A percentile compares a stretch with the other conserved stretches of the same genome.
These are phyloP conservation scores for Suillus discolor DNA, from an alignment of 768 basidiomycete genomes.

Conservation along the genomic window DNA sequence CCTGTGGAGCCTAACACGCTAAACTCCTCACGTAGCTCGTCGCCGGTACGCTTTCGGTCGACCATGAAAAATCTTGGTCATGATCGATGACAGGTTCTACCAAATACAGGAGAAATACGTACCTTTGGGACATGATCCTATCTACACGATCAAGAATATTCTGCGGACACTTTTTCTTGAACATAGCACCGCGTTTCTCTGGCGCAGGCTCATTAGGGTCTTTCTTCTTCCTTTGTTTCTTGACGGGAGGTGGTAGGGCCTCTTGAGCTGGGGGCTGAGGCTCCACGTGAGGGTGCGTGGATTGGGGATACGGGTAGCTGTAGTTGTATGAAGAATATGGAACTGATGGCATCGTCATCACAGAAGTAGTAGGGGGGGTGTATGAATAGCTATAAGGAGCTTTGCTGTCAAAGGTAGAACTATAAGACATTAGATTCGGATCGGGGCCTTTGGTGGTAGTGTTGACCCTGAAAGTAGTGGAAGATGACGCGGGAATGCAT, in stretches of 20 bases:
- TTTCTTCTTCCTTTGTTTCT: constrained; percentile 15
- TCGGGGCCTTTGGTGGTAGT: constrained; percentile 3
- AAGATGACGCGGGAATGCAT: constrained; percentile 8
- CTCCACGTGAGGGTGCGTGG: neutral
- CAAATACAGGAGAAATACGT: neutral
- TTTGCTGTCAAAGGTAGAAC: constrained; percentile 6
- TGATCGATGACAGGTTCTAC: neutral
- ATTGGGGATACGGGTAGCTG: neutral
- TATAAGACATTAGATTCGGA: constrained; percentile 3
- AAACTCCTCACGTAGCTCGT: constrained; percentile 61
- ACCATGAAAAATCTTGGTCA: constrained; percentile 72
- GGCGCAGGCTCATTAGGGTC: constrained; percentile 13
- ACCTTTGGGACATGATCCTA: constrained; percentile 57
- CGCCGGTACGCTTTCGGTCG: constrained; percentile 53
- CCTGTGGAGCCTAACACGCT: constrained; percentile 80
- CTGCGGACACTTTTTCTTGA: constrained; percentile 52
- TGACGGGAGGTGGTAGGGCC: constrained; percentile 10
- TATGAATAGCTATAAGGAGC: constrained; percentile 7
- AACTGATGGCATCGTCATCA: constrained; percentile 6
- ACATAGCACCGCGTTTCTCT: constrained; percentile 53
- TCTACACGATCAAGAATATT: constrained; percentile 55
- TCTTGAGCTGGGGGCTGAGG: neutral
- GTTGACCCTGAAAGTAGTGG: constrained; percentile 7
- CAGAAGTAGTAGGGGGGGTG: neutral
- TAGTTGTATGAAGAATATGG: constrained; percentile 7